phyloP scores from a whole-genome alignment of 257 asterid species.

The Paulownia fortunei region DNA sequence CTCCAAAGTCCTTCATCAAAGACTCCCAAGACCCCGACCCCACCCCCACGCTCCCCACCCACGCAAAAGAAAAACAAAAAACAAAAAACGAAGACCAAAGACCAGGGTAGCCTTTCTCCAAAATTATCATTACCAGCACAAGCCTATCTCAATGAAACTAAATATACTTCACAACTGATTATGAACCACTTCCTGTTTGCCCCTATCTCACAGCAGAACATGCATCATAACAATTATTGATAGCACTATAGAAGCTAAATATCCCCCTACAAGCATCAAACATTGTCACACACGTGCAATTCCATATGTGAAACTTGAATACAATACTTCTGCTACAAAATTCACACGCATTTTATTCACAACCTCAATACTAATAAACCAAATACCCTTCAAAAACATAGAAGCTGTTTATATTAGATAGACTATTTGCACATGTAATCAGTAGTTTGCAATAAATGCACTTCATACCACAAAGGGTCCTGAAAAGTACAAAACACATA shows the following conservation, averaged over 20 bases:
- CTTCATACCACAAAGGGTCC: neutral
- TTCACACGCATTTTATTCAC: neutral
- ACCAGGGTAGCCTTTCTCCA: neutral
- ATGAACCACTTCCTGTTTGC: neutral
- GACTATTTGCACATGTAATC: neutral
- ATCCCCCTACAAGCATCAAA: neutral
- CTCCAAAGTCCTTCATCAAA: neutral
- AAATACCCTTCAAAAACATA: slow-evolving; percentile 8
- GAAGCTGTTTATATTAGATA: neutral
- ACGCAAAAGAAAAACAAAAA: neutral
- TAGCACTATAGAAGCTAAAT: neutral
- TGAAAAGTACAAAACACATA: neutral
- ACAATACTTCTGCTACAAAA: neutral
- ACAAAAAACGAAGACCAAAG: no score
- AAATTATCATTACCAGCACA: neutral
- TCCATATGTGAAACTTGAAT: slow-evolving; percentile 10
- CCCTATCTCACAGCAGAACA: neutral
- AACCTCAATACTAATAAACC: neutral
- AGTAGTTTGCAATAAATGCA: neutral
- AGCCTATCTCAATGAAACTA: neutral
- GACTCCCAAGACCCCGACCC: neutral
- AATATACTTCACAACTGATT: slow-evolving; percentile 4
- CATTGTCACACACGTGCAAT: neutral
- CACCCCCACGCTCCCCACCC: neutral
- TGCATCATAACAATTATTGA: slow-evolving; percentile 3